These are phyloP conservation scores for Microstroma glucosiphilum DNA, from an alignment of 1,284 basidiomycete genomes.

Conservation along the genomic window DNA sequence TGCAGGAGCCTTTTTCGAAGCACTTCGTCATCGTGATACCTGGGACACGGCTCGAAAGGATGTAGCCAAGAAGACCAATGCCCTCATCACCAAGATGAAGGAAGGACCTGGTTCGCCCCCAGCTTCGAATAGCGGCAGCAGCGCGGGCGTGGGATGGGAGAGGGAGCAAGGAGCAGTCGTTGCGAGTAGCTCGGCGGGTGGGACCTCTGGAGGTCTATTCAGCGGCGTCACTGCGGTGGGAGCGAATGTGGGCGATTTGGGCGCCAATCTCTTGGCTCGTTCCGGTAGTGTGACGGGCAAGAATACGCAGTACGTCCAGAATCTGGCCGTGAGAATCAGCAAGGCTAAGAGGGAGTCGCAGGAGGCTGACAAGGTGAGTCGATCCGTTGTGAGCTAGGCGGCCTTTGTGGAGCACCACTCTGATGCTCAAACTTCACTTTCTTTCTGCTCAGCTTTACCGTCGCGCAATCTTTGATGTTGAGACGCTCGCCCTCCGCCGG, in stretches of 20 bases:
- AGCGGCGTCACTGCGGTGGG: slow-evolving; percentile 4
- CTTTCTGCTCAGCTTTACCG: slow-evolving; percentile 65
- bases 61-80: slow-evolving; percentile 46
- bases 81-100: slow-evolving; percentile 42
- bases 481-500: slow-evolving; percentile 72
- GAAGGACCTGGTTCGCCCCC: slow-evolving; percentile 20
- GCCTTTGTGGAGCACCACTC: too few species aligned
- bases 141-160: neutral
- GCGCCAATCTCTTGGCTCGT: neutral
- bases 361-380: slow-evolving; percentile 62
- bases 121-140: neutral
- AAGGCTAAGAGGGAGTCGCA: slow-evolving; percentile 42
- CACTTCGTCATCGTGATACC: slow-evolving; percentile 37
- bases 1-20: slow-evolving; percentile 27
- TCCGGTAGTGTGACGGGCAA: slow-evolving; percentile 5
- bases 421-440: neutral
- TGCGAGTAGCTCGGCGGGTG: neutral
- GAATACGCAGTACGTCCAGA: slow-evolving; percentile 26
- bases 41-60: slow-evolving; percentile 44
- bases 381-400: neutral
- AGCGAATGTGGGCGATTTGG: slow-evolving; percentile 8
- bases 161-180: neutral
- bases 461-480: slow-evolving; percentile 82
- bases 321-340: slow-evolving; percentile 36
- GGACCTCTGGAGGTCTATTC: neutral